Evolutionary conservation across 306 rosid genomes (phyloP), one percentile per base, ranked within the genome.

Genomic region (Pueraria montana): DNA sequence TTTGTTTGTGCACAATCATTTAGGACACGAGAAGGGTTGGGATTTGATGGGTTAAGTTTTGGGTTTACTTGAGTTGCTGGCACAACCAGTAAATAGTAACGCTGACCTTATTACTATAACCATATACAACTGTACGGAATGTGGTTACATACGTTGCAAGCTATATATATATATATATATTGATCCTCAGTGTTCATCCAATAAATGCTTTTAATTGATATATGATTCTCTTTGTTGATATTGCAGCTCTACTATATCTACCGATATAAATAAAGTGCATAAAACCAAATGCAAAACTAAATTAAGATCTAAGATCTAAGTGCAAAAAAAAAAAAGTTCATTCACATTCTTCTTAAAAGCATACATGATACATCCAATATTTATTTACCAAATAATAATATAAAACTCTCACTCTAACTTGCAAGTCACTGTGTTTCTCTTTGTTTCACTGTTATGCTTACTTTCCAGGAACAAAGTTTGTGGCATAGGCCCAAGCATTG

Each of bases 401-500:
- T 23, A 55, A 58, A 76, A 76, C 4, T 34, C 3, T 6, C 72
- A 32, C 72, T 34, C 43, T 5, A 8, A 6, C 14, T 65, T 65
- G 24, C 24, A 32, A 27, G 32, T 27, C 32, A 27, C 3, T 27
- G 1, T 6, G 69, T 30, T 27, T 16, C 36, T 11, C 43, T 27
- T 21, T 27, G 32, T 3, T 27, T 27, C 32, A 27, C 32, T 27
- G n/a, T 27, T 10, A 1, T 27, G 32, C 32, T 74, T 38, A 55
- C 66, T 74, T 74, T 55, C 79, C 67, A 7, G 79, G 79, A 14
- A 74, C 79, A 20, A 74, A 74, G 79, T 74, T 74, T 0, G 79
- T 74, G 50, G 79, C 79, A 13, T 32, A 74, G 21, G 79, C 79
- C 79, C 79, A 74, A 20, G 79, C 79, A 55, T 74, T 74, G 79